Evolutionary conservation across 768 basidiomycete species (phyloP).

Genomic region (Leccinum aurantiacum): DNA sequence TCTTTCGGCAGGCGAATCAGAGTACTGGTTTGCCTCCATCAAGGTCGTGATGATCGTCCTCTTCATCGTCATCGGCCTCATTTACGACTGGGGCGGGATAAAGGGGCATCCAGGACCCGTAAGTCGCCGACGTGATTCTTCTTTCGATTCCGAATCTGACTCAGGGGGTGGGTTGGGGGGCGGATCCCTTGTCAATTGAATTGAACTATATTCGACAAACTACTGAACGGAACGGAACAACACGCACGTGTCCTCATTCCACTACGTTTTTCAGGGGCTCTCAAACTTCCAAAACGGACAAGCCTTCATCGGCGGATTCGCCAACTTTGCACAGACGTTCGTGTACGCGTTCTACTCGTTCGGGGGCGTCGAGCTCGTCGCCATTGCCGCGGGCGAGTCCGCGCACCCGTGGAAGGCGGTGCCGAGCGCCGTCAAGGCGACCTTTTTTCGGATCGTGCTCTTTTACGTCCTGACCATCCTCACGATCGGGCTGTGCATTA

Average conservation of each 20-base stretch:
- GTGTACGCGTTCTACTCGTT: constrained; percentile 73
- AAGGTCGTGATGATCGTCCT: constrained; percentile 62
- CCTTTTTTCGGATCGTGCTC: constrained; percentile 63
- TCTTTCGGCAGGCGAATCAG: constrained; percentile 48
- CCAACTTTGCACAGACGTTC: constrained; percentile 55
- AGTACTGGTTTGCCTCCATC: constrained; percentile 63
- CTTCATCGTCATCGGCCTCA: constrained; percentile 62
- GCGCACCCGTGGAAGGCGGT: constrained; percentile 61
- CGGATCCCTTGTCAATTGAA: background rate
- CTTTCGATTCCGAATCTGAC: background rate
- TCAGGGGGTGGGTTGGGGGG: background rate
- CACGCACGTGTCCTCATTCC: background rate
- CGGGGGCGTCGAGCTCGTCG: constrained; percentile 68
- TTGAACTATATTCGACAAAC: background rate
- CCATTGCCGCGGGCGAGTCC: constrained; percentile 72
- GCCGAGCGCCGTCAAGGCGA: constrained; percentile 64
- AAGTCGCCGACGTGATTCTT: constrained; percentile 18
- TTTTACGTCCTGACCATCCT: constrained; percentile 66
- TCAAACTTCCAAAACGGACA: constrained; percentile 49
- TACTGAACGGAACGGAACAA: background rate
- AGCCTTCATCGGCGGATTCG: constrained; percentile 54
- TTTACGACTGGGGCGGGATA: constrained; percentile 61
- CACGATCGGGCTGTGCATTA: constrained; percentile 66
- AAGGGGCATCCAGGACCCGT: constrained; percentile 59
- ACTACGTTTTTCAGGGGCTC: constrained; percentile 42